Percentiles rank a stretch among this genome's conserved stretches.
Evolutionary conservation across 345 rosid species (phyloP).

Genomic region (Lepidium sativum): DNA sequence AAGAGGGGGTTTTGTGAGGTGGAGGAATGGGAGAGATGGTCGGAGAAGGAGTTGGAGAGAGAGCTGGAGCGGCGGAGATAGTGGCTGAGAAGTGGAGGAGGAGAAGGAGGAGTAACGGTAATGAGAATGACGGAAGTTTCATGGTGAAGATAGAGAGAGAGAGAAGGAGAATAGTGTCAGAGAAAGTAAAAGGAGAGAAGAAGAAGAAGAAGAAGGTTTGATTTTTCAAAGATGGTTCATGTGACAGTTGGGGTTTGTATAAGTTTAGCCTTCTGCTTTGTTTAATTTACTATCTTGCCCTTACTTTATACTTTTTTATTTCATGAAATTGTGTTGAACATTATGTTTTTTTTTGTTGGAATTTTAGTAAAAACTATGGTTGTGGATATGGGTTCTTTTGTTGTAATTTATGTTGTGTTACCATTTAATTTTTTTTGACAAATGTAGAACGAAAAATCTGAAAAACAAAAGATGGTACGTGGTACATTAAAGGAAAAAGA

Average conservation of each 20-base stretch:
- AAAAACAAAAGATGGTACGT: not conserved
- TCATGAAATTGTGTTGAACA: too few relatives aligned
- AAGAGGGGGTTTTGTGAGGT: constrained; percentile 11
- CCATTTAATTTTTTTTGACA: not conserved
- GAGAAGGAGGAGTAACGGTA: constrained; percentile 27
- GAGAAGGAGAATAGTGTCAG: constrained; percentile 14
- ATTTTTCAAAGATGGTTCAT: constrained; percentile 27
- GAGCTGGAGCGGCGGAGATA: constrained; percentile 25
- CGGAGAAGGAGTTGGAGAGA: constrained; percentile 26
- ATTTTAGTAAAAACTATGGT: not conserved
- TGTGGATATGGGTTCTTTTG: not conserved
- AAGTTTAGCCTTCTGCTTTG: constrained; percentile 1
- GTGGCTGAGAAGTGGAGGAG: constrained; percentile 20
- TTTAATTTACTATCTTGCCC: constrained; percentile 21
- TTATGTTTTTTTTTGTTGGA: too few relatives aligned
- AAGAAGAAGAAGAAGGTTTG: constrained; percentile 14
- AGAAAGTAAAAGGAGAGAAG: not conserved
- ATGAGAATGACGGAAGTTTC: constrained; percentile 29
- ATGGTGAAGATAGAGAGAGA: constrained; percentile 31
- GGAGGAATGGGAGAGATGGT: constrained; percentile 13
- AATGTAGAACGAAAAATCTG: not conserved
- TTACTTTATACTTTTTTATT: not conserved
- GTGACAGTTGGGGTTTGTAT: constrained; percentile 28
- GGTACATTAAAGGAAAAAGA: not conserved
- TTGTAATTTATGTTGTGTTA: not conserved